Evolutionary conservation across 1,284 basidiomycete genomes (phyloP), one percentile per base, ranked within the genome.

Genomic region (Stygiomarasmius scandens): DNA sequence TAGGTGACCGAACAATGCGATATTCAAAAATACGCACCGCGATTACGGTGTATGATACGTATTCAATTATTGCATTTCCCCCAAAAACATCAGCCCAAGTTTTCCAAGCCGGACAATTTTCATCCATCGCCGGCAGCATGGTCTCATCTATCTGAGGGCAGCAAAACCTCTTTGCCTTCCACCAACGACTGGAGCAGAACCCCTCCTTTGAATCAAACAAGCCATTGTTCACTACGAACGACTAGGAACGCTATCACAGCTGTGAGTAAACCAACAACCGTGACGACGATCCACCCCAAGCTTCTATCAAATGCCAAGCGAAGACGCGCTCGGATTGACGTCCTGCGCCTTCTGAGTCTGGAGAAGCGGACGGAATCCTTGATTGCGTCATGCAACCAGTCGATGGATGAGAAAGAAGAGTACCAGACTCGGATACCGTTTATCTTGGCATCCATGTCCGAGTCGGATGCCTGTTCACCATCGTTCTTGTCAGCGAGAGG

Each of bases 161-260:
- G 70, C 95, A 98, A 72, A 95, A 93, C 2, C 87, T 80, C 66
- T 85, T 89, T 1, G 95, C 86, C 56, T 83, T 88, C 73, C 83
- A 89, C 88, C 90, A 92, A 1, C 80, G 78, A 0, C 73, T 71
- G 1, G 69, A 67, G 71, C 96, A 98, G 70, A 92, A 94, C 0
- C 96, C 96, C 55, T 95, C 92, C 73, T 98, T 98, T 63, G 91
- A 71, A 70, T 97, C 94, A 67, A 98, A 98, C n/a, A 98, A 77
- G n/a, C 79, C 88, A 89, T 69, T 93, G 91, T 69, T 99, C 96
- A 56, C 84, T 81, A 27, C 92, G 86, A 41, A 96, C 86, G 64
- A 99, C 92, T 53, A 91, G 73, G 69, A 94, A 98, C 0, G 96
- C 96, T 36, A 93, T 78, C 50, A 95, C 58, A 22, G 55, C 55